Conservation (phyloP, 1,139 yeast species). For the Meyerozyma athensensis region DNA sequence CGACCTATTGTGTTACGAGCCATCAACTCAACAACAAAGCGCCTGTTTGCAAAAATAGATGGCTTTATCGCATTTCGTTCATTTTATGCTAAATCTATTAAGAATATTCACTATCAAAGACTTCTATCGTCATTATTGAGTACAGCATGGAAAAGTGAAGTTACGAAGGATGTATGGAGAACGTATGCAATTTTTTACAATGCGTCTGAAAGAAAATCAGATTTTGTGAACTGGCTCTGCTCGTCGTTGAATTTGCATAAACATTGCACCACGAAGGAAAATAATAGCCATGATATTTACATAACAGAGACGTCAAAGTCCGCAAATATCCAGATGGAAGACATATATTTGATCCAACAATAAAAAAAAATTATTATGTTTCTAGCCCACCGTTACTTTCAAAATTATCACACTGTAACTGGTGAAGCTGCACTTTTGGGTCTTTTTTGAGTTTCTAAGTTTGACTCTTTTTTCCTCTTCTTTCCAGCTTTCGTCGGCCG, state of each 20-base stretch:
- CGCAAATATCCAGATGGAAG: background rate
- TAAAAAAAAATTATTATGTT: background rate
- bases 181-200: conserved; percentile 29
- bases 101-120: conserved; percentile 19
- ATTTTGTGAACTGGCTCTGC: conserved; percentile 22
- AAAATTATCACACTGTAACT: too few relatives aligned
- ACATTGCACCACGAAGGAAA: background rate
- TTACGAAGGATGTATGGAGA: conserved; percentile 24
- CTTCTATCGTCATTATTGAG: conserved; percentile 21
- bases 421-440: conserved; percentile 11
- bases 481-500: conserved; percentile 59
- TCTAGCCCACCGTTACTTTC: background rate
- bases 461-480: conserved; percentile 16
- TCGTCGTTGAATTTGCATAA: background rate
- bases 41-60: conserved; percentile 16
- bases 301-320: background rate
- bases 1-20: conserved; percentile 8
- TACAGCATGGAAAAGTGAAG: conserved; percentile 25
- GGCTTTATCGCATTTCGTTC: conserved; percentile 35
- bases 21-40: conserved; percentile 2
- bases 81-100: conserved; percentile 25
- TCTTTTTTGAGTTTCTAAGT: conserved; percentile 13
- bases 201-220: conserved; percentile 8
- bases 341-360: background rate
- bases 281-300: background rate